Percentiles rank a stretch among this genome's conserved stretches.
Conservation (phyloP, 2,329 filamentous ascomycete species). For the Ophiognomonia clavigignenti-juglandacearum region DNA sequence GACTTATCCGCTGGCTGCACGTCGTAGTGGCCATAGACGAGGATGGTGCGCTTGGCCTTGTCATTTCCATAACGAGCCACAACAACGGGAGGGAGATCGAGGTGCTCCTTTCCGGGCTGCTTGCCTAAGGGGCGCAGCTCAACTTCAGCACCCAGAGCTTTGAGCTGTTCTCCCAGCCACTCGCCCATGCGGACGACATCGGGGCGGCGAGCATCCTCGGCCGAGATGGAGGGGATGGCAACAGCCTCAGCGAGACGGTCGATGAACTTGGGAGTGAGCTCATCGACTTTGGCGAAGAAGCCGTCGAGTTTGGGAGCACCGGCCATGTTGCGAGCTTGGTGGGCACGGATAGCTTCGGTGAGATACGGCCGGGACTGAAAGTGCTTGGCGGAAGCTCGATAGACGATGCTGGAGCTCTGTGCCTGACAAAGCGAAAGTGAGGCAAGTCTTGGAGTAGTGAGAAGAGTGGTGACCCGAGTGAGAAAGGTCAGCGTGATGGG, state of each 20-base stretch:
- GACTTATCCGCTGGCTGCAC: constrained; percentile 91
- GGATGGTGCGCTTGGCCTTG: constrained; percentile 86
- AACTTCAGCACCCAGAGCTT: constrained; percentile 3
- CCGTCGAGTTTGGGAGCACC: constrained; percentile 69
- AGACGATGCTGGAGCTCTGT: neutral
- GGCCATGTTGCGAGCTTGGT: constrained; percentile 74
- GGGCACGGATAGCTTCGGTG: constrained; percentile 46
- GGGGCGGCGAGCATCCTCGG: constrained; percentile 79
- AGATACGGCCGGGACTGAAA: constrained; percentile 38
- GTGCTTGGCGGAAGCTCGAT: neutral
- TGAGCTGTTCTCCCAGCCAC: constrained; percentile 55
- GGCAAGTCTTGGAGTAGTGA: constrained; percentile 14
- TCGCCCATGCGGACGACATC: constrained; percentile 97
- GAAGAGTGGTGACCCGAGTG: constrained; percentile 5
- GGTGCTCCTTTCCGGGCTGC: constrained; percentile 84
- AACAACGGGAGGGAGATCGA: constrained; percentile 89
- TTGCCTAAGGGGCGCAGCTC: constrained; percentile 75
- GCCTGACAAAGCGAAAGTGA: constrained; percentile 5
- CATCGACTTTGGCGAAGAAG: constrained; percentile 90
- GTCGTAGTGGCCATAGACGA: constrained; percentile 98
- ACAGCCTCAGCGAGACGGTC: constrained; percentile 87
- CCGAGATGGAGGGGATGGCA: constrained; percentile 92
- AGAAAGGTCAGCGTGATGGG: constrained; percentile 23
- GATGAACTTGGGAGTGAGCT: constrained; percentile 75
- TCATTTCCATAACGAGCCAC: constrained; percentile 90